Evolutionary conservation across 306 rosid species (phyloP).

Genomic region (Lathyrus sativus): DNA sequence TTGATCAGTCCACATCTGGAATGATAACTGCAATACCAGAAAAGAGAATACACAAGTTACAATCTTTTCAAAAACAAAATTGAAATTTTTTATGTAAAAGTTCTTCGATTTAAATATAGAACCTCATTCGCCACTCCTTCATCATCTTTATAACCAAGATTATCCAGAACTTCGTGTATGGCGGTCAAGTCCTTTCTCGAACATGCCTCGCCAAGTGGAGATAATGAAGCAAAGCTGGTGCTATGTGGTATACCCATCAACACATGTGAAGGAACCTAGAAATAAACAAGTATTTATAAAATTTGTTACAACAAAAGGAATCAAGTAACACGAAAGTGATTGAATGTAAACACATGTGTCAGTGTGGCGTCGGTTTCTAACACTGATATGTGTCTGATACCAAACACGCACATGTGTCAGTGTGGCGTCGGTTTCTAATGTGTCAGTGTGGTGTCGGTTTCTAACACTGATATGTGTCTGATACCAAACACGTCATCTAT

Average conservation of each 20-base stretch:
- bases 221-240: conserved; percentile 53
- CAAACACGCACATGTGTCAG: not conserved
- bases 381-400: not conserved
- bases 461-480: not conserved
- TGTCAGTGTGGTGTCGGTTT: not conserved
- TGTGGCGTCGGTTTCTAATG: not conserved
- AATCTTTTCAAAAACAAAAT: not conserved
- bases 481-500: not conserved
- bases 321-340: not conserved
- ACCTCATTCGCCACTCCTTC: conserved; percentile 83
- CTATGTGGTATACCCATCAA: conserved; percentile 74
- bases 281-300: conserved; percentile 8
- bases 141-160: conserved; percentile 71
- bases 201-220: conserved; percentile 85
- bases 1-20: conserved; percentile 86
- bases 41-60: conserved; percentile 36
- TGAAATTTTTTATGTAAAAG: not conserved
- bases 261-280: conserved; percentile 71
- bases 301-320: conserved; percentile 1
- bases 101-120: conserved; percentile 30
- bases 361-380: not conserved
- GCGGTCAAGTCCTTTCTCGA: conserved; percentile 81
- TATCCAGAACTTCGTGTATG: conserved; percentile 74
- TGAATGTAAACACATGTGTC: not conserved
- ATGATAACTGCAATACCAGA: conserved; percentile 58